Conservation (phyloP, 352 stramenopile genomes). For the Pythium aquatile region DNA sequence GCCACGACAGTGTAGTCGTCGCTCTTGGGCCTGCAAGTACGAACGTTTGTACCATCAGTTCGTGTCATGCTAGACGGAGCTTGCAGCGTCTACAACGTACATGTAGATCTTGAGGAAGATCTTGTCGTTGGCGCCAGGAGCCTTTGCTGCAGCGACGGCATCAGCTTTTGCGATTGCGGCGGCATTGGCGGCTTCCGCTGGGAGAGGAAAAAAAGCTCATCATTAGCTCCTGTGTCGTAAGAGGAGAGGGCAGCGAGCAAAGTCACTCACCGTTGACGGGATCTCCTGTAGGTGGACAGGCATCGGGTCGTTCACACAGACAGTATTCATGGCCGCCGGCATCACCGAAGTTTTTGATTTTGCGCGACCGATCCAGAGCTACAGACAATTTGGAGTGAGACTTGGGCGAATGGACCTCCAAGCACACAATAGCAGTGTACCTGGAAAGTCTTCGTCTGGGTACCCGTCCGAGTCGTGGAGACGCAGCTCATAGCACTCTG, state of each 20-base stretch:
- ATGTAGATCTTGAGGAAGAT: slow-evolving; percentile 88
- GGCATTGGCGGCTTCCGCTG: slow-evolving; percentile 25
- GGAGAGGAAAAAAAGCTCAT: neutral
- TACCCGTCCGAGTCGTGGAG: slow-evolving; percentile 83
- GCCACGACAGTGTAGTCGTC: slow-evolving; percentile 88
- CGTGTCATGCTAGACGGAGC: no score
- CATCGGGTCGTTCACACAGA: slow-evolving; percentile 82
- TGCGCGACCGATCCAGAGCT: slow-evolving; percentile 81
- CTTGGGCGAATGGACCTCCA: no score
- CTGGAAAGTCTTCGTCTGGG: slow-evolving; percentile 86
- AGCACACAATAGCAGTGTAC: slow-evolving; percentile 20
- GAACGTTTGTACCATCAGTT: no score
- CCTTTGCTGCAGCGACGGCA: slow-evolving; percentile 38
- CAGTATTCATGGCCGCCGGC: slow-evolving; percentile 85
- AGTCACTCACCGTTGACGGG: slow-evolving; percentile 22
- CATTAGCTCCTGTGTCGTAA: neutral
- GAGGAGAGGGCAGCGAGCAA: neutral
- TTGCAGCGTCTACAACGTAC: slow-evolving; percentile 29
- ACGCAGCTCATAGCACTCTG: slow-evolving; percentile 85
- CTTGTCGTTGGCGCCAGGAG: slow-evolving; percentile 63
- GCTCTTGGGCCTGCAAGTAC: slow-evolving; percentile 66
- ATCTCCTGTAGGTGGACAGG: slow-evolving; percentile 71
- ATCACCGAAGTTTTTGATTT: slow-evolving; percentile 92
- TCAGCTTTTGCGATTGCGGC: slow-evolving; percentile 24
- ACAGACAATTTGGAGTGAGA: neutral